Percentiles rank a stretch among this genome's conserved stretches.
These are phyloP conservation scores for Lasiodiplodia citricola DNA, from an alignment of 2,329 filamentous ascomycete species.

Conservation along the genomic window DNA sequence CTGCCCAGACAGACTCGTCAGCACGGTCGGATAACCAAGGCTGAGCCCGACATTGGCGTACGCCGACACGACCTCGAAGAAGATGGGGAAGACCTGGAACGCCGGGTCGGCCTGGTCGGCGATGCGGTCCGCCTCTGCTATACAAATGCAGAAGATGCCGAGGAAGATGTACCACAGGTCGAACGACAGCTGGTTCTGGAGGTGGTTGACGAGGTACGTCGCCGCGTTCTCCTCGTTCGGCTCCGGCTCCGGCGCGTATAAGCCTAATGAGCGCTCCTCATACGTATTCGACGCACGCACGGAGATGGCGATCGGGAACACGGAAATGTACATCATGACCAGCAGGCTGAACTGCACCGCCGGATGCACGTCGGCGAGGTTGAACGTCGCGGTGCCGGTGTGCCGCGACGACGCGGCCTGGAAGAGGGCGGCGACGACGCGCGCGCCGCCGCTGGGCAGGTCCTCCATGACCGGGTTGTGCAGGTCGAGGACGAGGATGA, in stretches of 20 bases:
- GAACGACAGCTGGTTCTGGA: constrained; percentile 52
- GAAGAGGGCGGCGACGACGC: constrained; percentile 62
- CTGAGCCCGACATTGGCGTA: constrained; percentile 50
- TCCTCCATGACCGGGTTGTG: constrained; percentile 55
- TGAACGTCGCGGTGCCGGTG: constrained; percentile 54
- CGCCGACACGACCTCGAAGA: constrained; percentile 49
- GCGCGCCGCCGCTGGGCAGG: constrained; percentile 49
- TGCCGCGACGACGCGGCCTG: constrained; percentile 59
- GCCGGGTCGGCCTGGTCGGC: constrained; percentile 36
- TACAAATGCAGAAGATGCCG: constrained; percentile 53
- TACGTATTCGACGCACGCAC: constrained; percentile 64
- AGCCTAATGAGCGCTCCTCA: constrained; percentile 64
- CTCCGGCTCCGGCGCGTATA: constrained; percentile 49
- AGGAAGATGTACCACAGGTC: constrained; percentile 53
- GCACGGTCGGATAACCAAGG: constrained; percentile 49
- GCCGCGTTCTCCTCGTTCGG: constrained; percentile 30
- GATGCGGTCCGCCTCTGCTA: constrained; percentile 48
- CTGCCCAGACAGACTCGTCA: constrained; percentile 52
- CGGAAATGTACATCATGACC: constrained; percentile 69
- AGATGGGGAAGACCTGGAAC: constrained; percentile 51
- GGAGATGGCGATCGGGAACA: constrained; percentile 65
- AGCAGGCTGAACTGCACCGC: constrained; percentile 63
- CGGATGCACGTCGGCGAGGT: constrained; percentile 55
- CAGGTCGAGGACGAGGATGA: constrained; percentile 43
- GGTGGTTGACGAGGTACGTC: constrained; percentile 50